These are phyloP conservation scores for Incumbomyces delicatus DNA, from an alignment of 2,329 filamentous ascomycete species.

Conservation along the genomic window DNA sequence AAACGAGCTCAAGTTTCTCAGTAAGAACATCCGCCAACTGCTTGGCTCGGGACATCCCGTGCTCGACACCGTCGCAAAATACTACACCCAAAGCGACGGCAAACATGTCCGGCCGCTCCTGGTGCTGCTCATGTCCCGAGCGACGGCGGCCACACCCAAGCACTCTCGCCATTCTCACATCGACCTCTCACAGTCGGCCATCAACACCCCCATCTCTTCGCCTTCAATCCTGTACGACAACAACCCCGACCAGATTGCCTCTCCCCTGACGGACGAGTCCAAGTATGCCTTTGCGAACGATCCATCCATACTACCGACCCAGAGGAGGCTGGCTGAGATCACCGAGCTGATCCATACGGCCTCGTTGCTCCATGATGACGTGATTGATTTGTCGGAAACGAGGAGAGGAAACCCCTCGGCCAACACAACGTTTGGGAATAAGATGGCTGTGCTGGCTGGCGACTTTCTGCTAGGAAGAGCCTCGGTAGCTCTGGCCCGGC, in stretches of 20 bases:
- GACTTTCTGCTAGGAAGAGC: conserved; percentile 90
- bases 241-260: conserved; percentile 58
- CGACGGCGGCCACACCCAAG: conserved; percentile 72
- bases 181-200: conserved; percentile 27
- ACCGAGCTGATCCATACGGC: conserved; percentile 96
- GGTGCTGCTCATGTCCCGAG: conserved; percentile 90
- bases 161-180: conserved; percentile 30
- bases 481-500: conserved; percentile 80
- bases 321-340: conserved; percentile 87
- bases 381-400: conserved; percentile 85
- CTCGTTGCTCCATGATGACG: conserved; percentile 93
- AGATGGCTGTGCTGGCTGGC: conserved; percentile 97
- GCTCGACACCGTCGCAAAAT: conserved; percentile 90
- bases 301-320: conserved; percentile 70
- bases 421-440: conserved; percentile 94
- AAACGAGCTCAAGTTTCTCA: conserved; percentile 94
- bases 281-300: conserved; percentile 36
- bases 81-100: conserved; percentile 92
- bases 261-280: conserved; percentile 43
- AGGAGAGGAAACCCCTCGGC: conserved; percentile 77
- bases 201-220: conserved; percentile 54
- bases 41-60: conserved; percentile 89
- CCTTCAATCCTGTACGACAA: conserved; percentile 61
- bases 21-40: conserved; percentile 86
- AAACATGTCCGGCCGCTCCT: conserved; percentile 94